A percentile compares a stretch with the other conserved stretches of the same genome.
These are phyloP conservation scores for Vigna trinervia DNA, from an alignment of 306 rosid genomes.

Conservation along the genomic window DNA sequence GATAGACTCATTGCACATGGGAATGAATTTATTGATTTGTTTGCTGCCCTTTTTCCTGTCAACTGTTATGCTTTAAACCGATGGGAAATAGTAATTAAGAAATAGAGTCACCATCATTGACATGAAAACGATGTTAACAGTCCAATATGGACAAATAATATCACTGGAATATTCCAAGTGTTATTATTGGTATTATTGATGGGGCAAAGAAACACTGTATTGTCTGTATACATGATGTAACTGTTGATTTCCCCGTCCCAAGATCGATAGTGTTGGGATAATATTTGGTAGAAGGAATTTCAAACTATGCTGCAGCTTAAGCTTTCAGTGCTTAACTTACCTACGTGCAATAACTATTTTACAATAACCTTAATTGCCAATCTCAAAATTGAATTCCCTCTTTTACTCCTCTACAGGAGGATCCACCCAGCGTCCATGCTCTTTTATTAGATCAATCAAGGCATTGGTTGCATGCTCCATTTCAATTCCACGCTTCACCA, in stretches of 20 bases:
- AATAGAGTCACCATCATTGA: neutral
- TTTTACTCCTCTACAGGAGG: conserved; percentile 78
- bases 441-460: conserved; percentile 88
- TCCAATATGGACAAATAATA: neutral
- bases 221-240: conserved; percentile 24
- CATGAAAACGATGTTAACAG: neutral
- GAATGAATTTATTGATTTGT: neutral
- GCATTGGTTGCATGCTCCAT: conserved; percentile 97
- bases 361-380: conserved; percentile 18
- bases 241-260: conserved; percentile 14
- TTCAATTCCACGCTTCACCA: conserved; percentile 89
- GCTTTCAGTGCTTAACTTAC: conserved; percentile 14
- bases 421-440: conserved; percentile 92
- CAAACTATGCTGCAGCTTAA: conserved; percentile 27
- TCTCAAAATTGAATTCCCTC: neutral
- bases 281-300: conserved; percentile 13
- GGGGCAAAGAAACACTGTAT: conserved; percentile 4
- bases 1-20: neutral
- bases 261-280: conserved; percentile 3
- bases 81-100: neutral
- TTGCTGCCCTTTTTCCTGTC: neutral
- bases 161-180: conserved; percentile 20
- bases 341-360: neutral
- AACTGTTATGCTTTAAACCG: neutral
- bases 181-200: conserved; percentile 1